Conservation (phyloP, 129 eudicot species). For the Sambucus nigra region DNA sequence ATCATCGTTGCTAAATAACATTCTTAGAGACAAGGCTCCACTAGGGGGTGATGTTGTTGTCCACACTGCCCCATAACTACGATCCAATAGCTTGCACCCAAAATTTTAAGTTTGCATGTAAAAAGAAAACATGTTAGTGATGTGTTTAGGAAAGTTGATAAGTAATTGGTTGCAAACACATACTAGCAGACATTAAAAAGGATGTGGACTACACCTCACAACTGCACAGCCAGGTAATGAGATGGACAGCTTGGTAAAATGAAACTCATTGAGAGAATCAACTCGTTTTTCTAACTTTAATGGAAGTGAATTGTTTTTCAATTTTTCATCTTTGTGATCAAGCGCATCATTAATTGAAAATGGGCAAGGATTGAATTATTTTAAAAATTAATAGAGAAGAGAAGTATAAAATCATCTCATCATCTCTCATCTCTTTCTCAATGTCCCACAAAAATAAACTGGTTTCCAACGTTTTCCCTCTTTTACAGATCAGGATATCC, state of each 20-base stretch:
- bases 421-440: too few relatives aligned
- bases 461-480: too few relatives aligned
- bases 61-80: constrained; percentile 83
- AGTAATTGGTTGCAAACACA: not conserved
- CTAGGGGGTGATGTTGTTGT: constrained; percentile 66
- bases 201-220: constrained; percentile 62
- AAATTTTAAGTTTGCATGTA: constrained; percentile 48
- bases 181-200: not conserved
- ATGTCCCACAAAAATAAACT: too few relatives aligned
- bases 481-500: too few relatives aligned
- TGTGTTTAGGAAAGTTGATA: not conserved
- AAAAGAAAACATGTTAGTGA: constrained; percentile 1
- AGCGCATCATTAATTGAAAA: constrained; percentile 40
- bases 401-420: not conserved
- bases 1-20: constrained; percentile 64
- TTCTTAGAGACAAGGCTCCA: constrained; percentile 59
- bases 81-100: constrained; percentile 57
- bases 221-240: too few relatives aligned
- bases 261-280: too few relatives aligned
- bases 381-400: not conserved
- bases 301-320: constrained; percentile 42
- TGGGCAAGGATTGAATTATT: not conserved
- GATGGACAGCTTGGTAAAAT: too few relatives aligned
- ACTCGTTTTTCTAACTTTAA: too few relatives aligned
- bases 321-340: constrained; percentile 57